These are phyloP conservation scores for Collybia mongolica DNA, from an alignment of 768 basidiomycete genomes.

Conservation along the genomic window DNA sequence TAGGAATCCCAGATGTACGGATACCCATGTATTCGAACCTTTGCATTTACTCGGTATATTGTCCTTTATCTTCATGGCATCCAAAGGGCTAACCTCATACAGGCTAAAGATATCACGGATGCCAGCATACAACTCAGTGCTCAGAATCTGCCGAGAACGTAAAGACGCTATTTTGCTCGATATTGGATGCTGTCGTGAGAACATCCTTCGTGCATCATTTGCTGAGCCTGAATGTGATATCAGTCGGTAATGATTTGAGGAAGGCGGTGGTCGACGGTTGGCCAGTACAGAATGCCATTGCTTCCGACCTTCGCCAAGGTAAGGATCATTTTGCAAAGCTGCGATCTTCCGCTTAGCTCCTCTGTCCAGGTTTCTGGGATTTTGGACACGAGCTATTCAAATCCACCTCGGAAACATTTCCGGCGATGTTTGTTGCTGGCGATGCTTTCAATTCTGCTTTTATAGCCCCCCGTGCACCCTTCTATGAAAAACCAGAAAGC, in stretches of 20 bases:
- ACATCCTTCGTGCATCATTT: neutral
- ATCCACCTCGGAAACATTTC: slow-evolving; percentile 41
- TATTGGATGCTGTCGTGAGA: slow-evolving; percentile 32
- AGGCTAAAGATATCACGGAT: slow-evolving; percentile 25
- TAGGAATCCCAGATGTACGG: slow-evolving; percentile 18
- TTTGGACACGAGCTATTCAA: slow-evolving; percentile 53
- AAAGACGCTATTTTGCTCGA: slow-evolving; percentile 28
- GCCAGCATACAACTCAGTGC: slow-evolving; percentile 24
- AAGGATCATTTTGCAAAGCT: neutral
- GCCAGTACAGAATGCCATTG: slow-evolving; percentile 26
- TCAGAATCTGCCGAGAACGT: slow-evolving; percentile 16
- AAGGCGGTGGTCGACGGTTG: slow-evolving; percentile 31
- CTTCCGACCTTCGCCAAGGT: slow-evolving; percentile 29
- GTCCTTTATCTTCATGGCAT: neutral
- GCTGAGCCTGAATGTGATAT: neutral
- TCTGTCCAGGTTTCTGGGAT: slow-evolving; percentile 46
- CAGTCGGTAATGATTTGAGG: slow-evolving; percentile 33
- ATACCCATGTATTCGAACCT: slow-evolving; percentile 30
- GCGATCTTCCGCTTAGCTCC: neutral
- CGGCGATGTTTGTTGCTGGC: slow-evolving; percentile 48
- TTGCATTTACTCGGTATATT: slow-evolving; percentile 25
- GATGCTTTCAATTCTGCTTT: slow-evolving; percentile 43
- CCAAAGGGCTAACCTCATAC: neutral
- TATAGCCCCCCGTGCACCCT: slow-evolving; percentile 24
- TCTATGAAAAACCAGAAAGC: slow-evolving; percentile 17